Base-by-base conservation (phyloP, 2,329 filamentous ascomycete species). In the Fusarium camptoceras region DNA sequence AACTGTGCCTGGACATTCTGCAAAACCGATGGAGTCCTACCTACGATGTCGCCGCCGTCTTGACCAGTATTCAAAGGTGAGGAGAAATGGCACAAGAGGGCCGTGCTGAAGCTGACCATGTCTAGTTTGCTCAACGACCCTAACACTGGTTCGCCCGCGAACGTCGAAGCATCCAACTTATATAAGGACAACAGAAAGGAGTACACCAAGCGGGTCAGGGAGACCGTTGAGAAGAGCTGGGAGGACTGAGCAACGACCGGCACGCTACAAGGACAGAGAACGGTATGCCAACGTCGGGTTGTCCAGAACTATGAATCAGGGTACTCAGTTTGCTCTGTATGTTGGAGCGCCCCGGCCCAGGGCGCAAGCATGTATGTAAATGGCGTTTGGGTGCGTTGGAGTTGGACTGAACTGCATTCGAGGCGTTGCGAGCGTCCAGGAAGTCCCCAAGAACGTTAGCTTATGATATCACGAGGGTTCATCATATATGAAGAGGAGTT, bases 221-320 rank as follows among this genome's bases (percentile, higher is more conserved):
- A 98, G 84, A 98, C 95, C 0, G 96, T 99, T 18, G 96, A 99
- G 86, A 98, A 98, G 88, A 98, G 95, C 84, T 99, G 96, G 96
- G 96, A 98, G 70, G 95, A 98, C 77, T 97, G 75, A 79, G 53
- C 12, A 20, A 53, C 25, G 22, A 53, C 34, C 43, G 18, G 34
- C 10, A 55, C 51, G n/a, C 42, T 18, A 44, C 43, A 47, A 42
- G 51, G 61, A 71, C 48, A 69, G 59, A 58, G 46, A 60, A 57
- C 67, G 67, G 67, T 71, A 70, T 70, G 58, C 67, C 67, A 70
- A 70, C 67, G 67, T 71, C 67, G 39, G 46, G 51, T 54, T 71
- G 67, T 71, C 67, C 63, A 59, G 50, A 34, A 50, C 49, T 34
- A 71, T 57, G 59, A 59, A 68, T 68, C 39, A 68, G 50, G 58